phyloP scores from a whole-genome alignment of 2,329 filamentous ascomycete genomes.

The Penicillium decumbens region DNA sequence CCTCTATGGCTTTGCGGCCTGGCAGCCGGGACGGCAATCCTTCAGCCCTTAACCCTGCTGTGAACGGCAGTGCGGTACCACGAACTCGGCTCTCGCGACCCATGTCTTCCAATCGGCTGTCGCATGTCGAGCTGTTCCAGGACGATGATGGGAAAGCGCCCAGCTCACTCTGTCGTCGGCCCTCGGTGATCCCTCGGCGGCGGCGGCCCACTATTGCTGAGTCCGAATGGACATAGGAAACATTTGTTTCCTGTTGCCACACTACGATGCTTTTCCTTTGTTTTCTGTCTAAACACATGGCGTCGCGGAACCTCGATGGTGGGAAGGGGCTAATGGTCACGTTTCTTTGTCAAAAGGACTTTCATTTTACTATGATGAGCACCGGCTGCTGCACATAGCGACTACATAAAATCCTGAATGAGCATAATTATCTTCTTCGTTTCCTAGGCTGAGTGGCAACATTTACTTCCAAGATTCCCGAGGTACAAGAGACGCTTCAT shows the following conservation, averaged over 20 bases:
- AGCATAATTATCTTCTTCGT: constrained; percentile 10
- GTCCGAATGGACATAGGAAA: constrained; percentile 32
- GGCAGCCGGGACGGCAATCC: constrained; percentile 41
- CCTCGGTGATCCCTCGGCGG: constrained; percentile 37
- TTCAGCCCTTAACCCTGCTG: constrained; percentile 26
- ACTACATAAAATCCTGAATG: constrained; percentile 16
- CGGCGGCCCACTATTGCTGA: constrained; percentile 37
- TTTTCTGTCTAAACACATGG: constrained; percentile 9
- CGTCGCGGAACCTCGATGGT: constrained; percentile 8
- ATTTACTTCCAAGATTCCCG: too few species aligned
- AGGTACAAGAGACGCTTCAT: too few species aligned
- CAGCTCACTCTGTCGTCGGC: constrained; percentile 30
- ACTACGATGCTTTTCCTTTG: constrained; percentile 1
- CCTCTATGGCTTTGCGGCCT: constrained; percentile 36
- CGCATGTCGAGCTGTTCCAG: constrained; percentile 34
- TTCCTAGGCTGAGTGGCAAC: neutral
- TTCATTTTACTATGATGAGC: constrained; percentile 14
- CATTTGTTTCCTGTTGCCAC: constrained; percentile 2
- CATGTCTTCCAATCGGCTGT: constrained; percentile 34
- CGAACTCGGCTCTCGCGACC: constrained; percentile 38
- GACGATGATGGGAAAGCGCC: constrained; percentile 37
- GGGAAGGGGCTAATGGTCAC: constrained; percentile 9
- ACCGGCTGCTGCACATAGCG: constrained; percentile 23
- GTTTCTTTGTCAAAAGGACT: constrained; percentile 9
- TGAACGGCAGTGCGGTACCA: constrained; percentile 30